Evolutionary conservation across 2,329 filamentous ascomycete genomes (phyloP).

Genomic region (Fonsecaea monophora): DNA sequence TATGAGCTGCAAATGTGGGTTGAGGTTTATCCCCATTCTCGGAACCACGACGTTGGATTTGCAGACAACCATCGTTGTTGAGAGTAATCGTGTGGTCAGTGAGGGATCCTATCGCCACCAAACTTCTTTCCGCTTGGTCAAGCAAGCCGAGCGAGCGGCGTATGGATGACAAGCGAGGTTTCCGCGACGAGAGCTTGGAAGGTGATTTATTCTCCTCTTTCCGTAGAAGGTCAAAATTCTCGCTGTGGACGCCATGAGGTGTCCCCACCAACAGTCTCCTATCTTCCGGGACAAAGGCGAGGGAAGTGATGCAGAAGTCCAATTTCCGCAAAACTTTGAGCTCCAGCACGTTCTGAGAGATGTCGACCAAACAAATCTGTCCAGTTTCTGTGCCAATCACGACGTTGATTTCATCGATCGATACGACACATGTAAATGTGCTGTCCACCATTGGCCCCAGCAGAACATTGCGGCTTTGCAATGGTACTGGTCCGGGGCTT

Average conservation of each 20-base stretch:
- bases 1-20: constrained; percentile 61
- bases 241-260: constrained; percentile 30
- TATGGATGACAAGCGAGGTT: constrained; percentile 29
- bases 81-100: constrained; percentile 73
- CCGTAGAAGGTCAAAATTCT: constrained; percentile 26
- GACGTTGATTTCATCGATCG: constrained; percentile 74
- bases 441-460: constrained; percentile 81
- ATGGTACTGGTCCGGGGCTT: constrained; percentile 66
- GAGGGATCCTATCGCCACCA: constrained; percentile 74
- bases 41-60: constrained; percentile 57
- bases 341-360: constrained; percentile 29
- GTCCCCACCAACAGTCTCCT: constrained; percentile 31
- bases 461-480: constrained; percentile 86
- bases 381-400: constrained; percentile 87
- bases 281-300: constrained; percentile 23
- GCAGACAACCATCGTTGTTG: constrained; percentile 76
- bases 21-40: constrained; percentile 43
- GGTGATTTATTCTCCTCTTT: constrained; percentile 9
- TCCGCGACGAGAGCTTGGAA: constrained; percentile 9
- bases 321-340: constrained; percentile 32
- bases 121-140: constrained; percentile 43
- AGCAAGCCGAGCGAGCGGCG: constrained; percentile 37
- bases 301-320: constrained; percentile 30
- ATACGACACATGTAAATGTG: constrained; percentile 79
- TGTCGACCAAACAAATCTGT: constrained; percentile 83